Evolutionary conservation across 2,329 filamentous ascomycete genomes (phyloP).

Genomic region (Calonectria crousiana): DNA sequence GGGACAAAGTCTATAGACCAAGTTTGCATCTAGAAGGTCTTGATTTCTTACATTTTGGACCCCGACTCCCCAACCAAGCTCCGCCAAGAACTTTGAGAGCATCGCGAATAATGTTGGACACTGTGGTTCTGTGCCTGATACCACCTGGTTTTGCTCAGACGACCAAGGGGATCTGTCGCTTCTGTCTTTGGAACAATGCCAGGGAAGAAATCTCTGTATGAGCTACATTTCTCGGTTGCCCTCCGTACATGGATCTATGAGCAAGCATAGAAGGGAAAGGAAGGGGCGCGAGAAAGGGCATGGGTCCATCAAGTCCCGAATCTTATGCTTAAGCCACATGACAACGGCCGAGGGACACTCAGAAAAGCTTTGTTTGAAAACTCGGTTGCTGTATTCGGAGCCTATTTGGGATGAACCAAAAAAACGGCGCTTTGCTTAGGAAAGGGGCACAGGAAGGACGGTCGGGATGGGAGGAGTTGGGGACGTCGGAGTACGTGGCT

Average conservation of each 20-base stretch:
- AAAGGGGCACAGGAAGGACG: neutral
- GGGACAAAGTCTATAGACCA: constrained; percentile 36
- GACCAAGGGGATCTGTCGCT: too few relatives aligned
- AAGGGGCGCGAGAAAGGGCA: neutral
- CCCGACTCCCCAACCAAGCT: constrained; percentile 10
- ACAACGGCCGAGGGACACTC: neutral
- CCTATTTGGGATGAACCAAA: neutral
- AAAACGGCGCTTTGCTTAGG: constrained; percentile 12
- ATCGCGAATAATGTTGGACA: constrained; percentile 1
- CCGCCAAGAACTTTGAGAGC: constrained; percentile 8
- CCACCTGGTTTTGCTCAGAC: neutral
- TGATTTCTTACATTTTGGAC: constrained; percentile 21
- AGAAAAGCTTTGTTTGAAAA: neutral
- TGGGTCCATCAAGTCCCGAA: neutral
- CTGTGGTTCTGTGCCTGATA: constrained; percentile 4
- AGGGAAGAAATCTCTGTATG: neutral
- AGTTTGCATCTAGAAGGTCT: constrained; percentile 43
- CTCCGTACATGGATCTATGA: neutral
- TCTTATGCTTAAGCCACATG: neutral
- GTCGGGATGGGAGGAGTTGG: constrained; percentile 6
- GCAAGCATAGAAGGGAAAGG: neutral
- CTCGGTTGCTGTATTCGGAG: neutral
- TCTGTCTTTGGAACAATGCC: constrained; percentile 2
- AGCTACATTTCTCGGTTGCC: neutral
- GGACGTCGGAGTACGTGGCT: constrained; percentile 16